Evolutionary conservation across 2,329 filamentous ascomycete genomes (phyloP).

Genomic region (Colletotrichum orchidophilum): DNA sequence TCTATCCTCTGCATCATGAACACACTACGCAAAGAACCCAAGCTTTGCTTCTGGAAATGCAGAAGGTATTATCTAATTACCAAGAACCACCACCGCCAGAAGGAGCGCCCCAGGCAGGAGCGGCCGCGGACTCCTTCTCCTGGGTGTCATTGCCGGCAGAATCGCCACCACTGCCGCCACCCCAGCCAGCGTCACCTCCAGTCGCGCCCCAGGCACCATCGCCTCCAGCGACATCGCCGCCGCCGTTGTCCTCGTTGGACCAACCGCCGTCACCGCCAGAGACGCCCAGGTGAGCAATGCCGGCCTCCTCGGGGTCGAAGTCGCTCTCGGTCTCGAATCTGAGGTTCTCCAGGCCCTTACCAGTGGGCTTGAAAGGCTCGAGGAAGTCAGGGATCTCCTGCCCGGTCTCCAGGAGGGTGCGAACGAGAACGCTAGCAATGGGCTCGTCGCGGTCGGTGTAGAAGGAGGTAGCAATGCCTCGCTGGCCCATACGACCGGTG

Average conservation of each 20-base stretch:
- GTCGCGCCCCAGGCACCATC: constrained; percentile 35
- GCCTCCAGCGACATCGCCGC: constrained; percentile 32
- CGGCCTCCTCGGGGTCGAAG: constrained; percentile 51
- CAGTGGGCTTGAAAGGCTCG: constrained; percentile 67
- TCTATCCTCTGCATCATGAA: constrained; percentile 1
- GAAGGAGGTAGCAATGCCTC: constrained; percentile 87
- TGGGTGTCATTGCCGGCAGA: constrained; percentile 13
- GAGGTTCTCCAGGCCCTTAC: constrained; percentile 48
- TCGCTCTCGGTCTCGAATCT: constrained; percentile 67
- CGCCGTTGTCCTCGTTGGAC: too few relatives aligned
- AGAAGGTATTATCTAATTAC: constrained; percentile 23
- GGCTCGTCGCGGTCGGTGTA: constrained; percentile 82
- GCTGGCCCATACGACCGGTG: constrained; percentile 91
- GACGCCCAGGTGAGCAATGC: constrained; percentile 38
- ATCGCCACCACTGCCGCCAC: constrained; percentile 11
- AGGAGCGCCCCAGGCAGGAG: constrained; percentile 29
- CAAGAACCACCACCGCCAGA: constrained; percentile 9
- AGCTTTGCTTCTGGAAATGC: neutral
- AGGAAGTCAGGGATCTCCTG: constrained; percentile 88
- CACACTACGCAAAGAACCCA: neutral
- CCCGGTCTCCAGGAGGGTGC: constrained; percentile 81
- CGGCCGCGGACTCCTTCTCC: constrained; percentile 4
- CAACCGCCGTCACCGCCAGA: constrained; percentile 35
- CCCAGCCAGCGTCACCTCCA: constrained; percentile 31
- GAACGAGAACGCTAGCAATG: constrained; percentile 78